Evolutionary conservation across 305 asterid genomes (phyloP).

Genomic region (Fraxinus dipetala): DNA sequence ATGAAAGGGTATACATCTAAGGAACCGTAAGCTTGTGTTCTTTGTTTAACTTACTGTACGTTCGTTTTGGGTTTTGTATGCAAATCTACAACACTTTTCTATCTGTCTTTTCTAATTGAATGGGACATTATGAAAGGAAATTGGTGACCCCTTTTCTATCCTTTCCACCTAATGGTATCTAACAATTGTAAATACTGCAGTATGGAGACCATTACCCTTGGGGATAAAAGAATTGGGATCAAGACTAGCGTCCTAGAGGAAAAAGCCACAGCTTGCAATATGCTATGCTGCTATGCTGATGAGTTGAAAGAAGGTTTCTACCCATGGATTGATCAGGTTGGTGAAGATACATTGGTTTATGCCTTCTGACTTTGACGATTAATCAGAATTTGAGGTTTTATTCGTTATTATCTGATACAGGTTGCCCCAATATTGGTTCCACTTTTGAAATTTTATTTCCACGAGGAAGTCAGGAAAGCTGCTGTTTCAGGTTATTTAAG

Average conservation of each 20-base stretch:
- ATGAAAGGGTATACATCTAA: neutral
- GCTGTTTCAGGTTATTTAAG: constrained; percentile 74
- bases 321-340: constrained; percentile 99
- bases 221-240: constrained; percentile 94
- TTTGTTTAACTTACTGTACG: neutral
- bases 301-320: constrained; percentile 94
- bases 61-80: neutral
- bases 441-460: constrained; percentile 88
- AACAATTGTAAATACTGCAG: constrained; percentile 43
- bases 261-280: constrained; percentile 98
- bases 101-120: neutral
- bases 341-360: constrained; percentile 22
- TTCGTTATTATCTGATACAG: constrained; percentile 35
- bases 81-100: neutral
- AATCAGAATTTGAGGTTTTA: constrained; percentile 8
- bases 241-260: constrained; percentile 95
- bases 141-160: neutral
- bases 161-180: neutral
- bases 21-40: neutral
- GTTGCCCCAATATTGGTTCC: constrained; percentile 97
- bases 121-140: neutral
- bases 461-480: constrained; percentile 97
- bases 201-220: constrained; percentile 92
- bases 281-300: constrained; percentile 97
- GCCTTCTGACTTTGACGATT: neutral